Evolutionary conservation across 2,329 filamentous ascomycete species (phyloP).

Genomic region (Sporothrix pallida): DNA sequence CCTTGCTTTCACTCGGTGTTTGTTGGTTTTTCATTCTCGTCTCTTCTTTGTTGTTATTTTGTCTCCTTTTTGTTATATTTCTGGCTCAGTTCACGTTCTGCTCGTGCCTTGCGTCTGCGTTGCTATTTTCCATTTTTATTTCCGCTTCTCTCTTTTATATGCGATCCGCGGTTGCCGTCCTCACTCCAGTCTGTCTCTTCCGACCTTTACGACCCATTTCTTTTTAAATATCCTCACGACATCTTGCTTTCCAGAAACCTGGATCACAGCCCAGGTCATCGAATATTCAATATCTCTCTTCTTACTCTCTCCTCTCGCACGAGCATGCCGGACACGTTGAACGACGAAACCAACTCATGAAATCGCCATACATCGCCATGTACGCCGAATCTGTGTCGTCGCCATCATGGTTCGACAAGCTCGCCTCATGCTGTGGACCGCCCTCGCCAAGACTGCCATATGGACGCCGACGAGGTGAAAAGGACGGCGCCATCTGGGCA

Average conservation of each 20-base stretch:
- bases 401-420: slow-evolving; percentile 55
- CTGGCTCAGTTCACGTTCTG: neutral
- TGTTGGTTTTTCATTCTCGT: slow-evolving; percentile 12
- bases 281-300: neutral
- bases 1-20: neutral
- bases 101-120: slow-evolving; percentile 16
- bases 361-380: slow-evolving; percentile 42
- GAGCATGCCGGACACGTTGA: slow-evolving; percentile 14
- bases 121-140: slow-evolving; percentile 1
- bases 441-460: slow-evolving; percentile 30
- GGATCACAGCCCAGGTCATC: no score
- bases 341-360: neutral
- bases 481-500: slow-evolving; percentile 41
- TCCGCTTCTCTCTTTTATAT: neutral
- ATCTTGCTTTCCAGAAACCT: no score
- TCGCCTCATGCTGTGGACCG: slow-evolving; percentile 55
- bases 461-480: slow-evolving; percentile 38
- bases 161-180: neutral
- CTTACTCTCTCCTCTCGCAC: neutral
- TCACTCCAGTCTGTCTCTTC: slow-evolving; percentile 19
- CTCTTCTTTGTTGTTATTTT: slow-evolving; percentile 6
- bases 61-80: neutral
- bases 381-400: slow-evolving; percentile 47
- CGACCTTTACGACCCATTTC: slow-evolving; percentile 27
- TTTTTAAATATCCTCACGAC: neutral